Evolutionary conservation across 768 basidiomycete species (phyloP).

Genomic region (Tubosaeta sp.): DNA sequence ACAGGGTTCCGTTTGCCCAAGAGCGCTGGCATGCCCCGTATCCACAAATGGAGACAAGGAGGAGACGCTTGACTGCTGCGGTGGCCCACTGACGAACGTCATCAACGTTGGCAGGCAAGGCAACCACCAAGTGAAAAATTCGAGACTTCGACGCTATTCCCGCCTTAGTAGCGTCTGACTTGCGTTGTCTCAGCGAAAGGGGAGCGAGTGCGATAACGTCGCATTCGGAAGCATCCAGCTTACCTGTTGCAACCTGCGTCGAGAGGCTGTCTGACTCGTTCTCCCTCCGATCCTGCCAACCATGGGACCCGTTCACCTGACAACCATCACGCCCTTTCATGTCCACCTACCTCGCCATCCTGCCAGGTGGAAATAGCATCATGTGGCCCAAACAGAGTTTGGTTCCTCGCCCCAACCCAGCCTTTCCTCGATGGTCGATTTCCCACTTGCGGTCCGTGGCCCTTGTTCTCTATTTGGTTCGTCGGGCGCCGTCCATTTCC

Average conservation of each 20-base stretch:
- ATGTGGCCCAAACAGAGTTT: neutral
- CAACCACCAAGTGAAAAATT: neutral
- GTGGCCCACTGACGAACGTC: neutral
- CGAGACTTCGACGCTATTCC: neutral
- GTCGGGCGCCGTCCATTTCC: neutral
- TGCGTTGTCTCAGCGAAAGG: neutral
- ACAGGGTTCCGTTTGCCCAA: neutral
- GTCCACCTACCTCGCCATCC: neutral
- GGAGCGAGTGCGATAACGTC: neutral
- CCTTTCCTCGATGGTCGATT: conserved; percentile 3
- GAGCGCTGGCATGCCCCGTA: neutral
- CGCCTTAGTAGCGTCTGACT: neutral
- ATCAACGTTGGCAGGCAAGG: neutral
- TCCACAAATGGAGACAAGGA: neutral
- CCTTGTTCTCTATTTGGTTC: neutral
- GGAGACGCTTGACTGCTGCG: neutral
- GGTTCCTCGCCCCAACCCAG: neutral
- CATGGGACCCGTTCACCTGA: conserved; percentile 11
- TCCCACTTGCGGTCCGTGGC: neutral
- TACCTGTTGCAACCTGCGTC: neutral
- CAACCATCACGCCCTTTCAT: conserved; percentile 17
- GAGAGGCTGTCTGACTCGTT: neutral
- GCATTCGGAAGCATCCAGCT: neutral
- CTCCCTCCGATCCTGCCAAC: neutral
- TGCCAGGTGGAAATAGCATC: neutral